These are phyloP conservation scores for Magnolia changhungtana DNA, from an alignment of 164 flowering plant genomes.

Conservation along the genomic window DNA sequence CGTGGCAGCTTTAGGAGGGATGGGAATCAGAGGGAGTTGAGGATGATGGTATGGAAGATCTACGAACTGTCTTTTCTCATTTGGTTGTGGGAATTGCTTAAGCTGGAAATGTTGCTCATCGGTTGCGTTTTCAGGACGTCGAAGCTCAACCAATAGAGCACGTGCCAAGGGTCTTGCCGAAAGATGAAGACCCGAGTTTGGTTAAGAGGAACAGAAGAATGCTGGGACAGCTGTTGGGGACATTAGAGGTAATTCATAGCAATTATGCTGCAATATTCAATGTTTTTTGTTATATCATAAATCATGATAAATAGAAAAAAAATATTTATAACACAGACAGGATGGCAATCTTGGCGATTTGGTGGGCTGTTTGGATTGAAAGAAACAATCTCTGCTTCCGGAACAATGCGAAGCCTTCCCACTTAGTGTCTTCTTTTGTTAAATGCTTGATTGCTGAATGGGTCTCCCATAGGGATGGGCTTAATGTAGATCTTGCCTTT, in stretches of 20 bases:
- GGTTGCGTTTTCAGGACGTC: slow-evolving; percentile 38
- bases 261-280: neutral
- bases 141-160: slow-evolving; percentile 45
- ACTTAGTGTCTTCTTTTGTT: too few relatives aligned
- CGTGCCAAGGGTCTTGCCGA: slow-evolving; percentile 85
- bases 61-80: neutral
- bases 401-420: too few relatives aligned
- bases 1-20: slow-evolving; percentile 49
- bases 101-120: neutral
- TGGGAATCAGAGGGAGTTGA: slow-evolving; percentile 33
- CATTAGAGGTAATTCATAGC: slow-evolving; percentile 66
- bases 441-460: too few relatives aligned
- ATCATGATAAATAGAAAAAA: too few relatives aligned
- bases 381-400: too few relatives aligned
- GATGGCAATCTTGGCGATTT: too few relatives aligned
- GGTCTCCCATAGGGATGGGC: too few relatives aligned
- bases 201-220: slow-evolving; percentile 92
- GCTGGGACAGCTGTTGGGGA: slow-evolving; percentile 87
- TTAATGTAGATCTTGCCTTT: too few relatives aligned
- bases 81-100: neutral
- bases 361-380: too few relatives aligned
- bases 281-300: neutral
- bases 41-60: slow-evolving; percentile 25
- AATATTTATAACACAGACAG: too few relatives aligned
- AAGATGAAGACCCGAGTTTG: slow-evolving; percentile 76